A percentile compares a stretch with the other conserved stretches of the same genome.
phyloP scores from a whole-genome alignment of 306 rosid genomes.

The Amphicarpaea edgeworthii region DNA sequence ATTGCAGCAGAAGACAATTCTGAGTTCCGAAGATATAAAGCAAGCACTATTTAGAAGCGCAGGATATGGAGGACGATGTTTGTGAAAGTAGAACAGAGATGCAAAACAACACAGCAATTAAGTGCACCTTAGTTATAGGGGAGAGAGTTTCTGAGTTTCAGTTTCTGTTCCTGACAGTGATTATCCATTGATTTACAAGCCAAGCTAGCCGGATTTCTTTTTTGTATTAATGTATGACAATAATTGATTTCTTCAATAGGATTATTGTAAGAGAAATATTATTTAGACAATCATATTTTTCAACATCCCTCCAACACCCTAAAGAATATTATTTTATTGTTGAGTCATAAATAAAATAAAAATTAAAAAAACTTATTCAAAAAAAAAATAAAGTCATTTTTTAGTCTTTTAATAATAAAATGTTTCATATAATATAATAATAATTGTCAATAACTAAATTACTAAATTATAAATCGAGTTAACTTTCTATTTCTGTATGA shows the following conservation, averaged over 20 bases:
- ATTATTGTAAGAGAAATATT: too few species aligned
- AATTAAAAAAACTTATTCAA: too few species aligned
- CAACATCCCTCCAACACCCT: too few species aligned
- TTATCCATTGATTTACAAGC: constrained; percentile 42
- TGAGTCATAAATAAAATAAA: too few species aligned
- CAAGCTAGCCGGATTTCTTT: constrained; percentile 17
- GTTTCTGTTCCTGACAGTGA: background rate
- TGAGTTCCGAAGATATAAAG: constrained; percentile 70
- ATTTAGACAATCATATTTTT: too few species aligned
- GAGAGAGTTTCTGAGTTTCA: constrained; percentile 24
- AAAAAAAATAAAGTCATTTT: too few species aligned
- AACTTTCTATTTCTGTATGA: too few species aligned
- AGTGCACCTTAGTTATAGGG: constrained; percentile 24
- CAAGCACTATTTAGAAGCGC: constrained; percentile 74
- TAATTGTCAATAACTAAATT: too few species aligned
- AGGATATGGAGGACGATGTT: constrained; percentile 87
- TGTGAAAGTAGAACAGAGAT: constrained; percentile 42
- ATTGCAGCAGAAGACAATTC: constrained; percentile 52
- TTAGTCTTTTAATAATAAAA: too few species aligned
- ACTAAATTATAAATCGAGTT: too few species aligned
- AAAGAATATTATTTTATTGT: too few species aligned
- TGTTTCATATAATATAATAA: too few species aligned
- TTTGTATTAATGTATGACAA: constrained; percentile 22
- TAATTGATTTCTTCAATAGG: constrained; percentile 46
- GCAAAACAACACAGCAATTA: background rate